Evolutionary conservation across 352 stramenopile species (phyloP).

Genomic region (Globisporangium okanoganense): DNA sequence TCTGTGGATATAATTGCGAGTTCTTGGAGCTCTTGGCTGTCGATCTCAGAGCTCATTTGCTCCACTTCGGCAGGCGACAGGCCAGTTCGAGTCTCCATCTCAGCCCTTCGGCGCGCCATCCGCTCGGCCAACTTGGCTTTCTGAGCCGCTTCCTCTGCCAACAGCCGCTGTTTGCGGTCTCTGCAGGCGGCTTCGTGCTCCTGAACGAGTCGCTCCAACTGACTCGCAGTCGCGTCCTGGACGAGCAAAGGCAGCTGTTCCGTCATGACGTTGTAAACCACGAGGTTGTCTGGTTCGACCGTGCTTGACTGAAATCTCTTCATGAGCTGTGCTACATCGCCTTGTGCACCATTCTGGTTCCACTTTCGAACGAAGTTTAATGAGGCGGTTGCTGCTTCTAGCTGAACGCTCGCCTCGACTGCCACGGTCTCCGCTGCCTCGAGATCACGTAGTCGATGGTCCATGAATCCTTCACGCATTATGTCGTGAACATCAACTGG

Average conservation of each 20-base stretch:
- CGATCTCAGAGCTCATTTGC: not conserved
- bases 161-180: not conserved
- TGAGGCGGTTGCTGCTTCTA: not conserved
- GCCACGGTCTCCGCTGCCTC: not conserved
- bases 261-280: conserved; percentile 2
- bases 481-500: not conserved
- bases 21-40: not conserved
- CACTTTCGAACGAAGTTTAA: not conserved
- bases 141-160: not conserved
- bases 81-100: not conserved
- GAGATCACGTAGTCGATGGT: not conserved
- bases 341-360: not conserved
- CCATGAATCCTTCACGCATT: not conserved
- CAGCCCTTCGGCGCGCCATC: not conserved
- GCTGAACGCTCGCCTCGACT: not conserved
- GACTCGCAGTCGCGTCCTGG: not conserved
- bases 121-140: not conserved
- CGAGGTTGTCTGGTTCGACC: not conserved
- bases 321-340: not conserved
- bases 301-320: not conserved
- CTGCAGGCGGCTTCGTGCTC: not conserved
- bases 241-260: not conserved
- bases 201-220: conserved; percentile 3
- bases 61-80: not conserved
- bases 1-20: not conserved